Base-by-base conservation (phyloP, 257 asterid species). In the Scutellaria galericulata region DNA sequence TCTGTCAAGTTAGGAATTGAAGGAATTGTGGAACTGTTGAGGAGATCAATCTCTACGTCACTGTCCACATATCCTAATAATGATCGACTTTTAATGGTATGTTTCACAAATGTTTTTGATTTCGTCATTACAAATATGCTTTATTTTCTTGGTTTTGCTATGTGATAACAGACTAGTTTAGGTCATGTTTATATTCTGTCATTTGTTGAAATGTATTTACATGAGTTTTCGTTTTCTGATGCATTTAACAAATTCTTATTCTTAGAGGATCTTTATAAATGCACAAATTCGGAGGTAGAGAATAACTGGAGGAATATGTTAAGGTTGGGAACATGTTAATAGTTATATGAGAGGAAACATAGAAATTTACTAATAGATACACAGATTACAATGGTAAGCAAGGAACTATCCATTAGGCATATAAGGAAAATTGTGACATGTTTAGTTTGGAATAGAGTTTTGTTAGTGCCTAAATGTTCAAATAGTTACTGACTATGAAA, bases 1-100 rank as follows among this genome's bases (percentile, higher is more conserved):
- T 90, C 98, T 66, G 96, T 92, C 78, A 92, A 90, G 83, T 84
- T 95, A 81, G 96, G 99, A 35, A 89, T 92, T 76, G 98, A 95
- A 79, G 98, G 98, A 62, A 85, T 95, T 74, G 79, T 89, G 76
- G 91, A 90, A 75, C 89, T 95, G 71, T 79, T 92, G 87, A 87
- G 86, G 84, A 88, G 92, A 84, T 89, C 98, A 67, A 89, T 92
- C 76, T 92, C 94, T 62, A 72, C 92, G 14, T 85, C 96, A 72
- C 53, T 95, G 80, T 92, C 94, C 71, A 90, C 91, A 79, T 92
- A 87, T 79, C 90, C 98, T 44, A 88, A 90, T 79, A 87, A 90
- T 77, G 99, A 95, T 57, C 83, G 98, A 39, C 97, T 92, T 77
- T 79, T 83, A 68, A 80, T 59, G 97, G 98, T 95, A 95, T 81